Evolutionary conservation across 1,139 yeast genomes (phyloP).

Genomic region (Sugiyamaella grinbergsii): DNA sequence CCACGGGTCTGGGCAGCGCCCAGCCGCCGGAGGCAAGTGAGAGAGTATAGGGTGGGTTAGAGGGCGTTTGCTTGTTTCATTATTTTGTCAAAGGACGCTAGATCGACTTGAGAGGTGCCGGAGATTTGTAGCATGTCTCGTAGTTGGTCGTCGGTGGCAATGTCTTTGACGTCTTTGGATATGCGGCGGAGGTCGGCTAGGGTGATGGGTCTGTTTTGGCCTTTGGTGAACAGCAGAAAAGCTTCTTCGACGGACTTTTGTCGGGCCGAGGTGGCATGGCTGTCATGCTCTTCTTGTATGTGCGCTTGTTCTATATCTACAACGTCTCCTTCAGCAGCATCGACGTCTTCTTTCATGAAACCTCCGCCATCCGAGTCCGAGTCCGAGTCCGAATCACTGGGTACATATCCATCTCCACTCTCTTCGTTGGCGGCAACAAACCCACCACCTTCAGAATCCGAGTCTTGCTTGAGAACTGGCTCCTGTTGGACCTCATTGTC

Average conservation of each 20-base stretch:
- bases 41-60: not conserved
- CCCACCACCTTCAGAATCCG: constrained; percentile 8
- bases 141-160: constrained; percentile 38
- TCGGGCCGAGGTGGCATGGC: not conserved
- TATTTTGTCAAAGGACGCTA: constrained; percentile 30
- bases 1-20: constrained; percentile 15
- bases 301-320: not conserved
- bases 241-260: constrained; percentile 26
- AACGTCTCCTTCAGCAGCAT: constrained; percentile 21
- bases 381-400: constrained; percentile 3
- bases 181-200: constrained; percentile 34
- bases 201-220: constrained; percentile 31
- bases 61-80: constrained; percentile 29
- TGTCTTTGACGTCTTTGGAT: constrained; percentile 37
- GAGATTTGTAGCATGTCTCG: constrained; percentile 39
- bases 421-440: constrained; percentile 19
- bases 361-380: constrained; percentile 21
- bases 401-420: constrained; percentile 14
- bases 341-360: constrained; percentile 18
- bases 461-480: not conserved
- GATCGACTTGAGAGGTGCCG: constrained; percentile 28
- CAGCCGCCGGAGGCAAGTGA: no score
- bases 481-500: constrained; percentile 1
- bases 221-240: constrained; percentile 35
- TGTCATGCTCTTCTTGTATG: constrained; percentile 5